These are phyloP conservation scores for Inga laurina DNA, from an alignment of 306 rosid species.

Conservation along the genomic window DNA sequence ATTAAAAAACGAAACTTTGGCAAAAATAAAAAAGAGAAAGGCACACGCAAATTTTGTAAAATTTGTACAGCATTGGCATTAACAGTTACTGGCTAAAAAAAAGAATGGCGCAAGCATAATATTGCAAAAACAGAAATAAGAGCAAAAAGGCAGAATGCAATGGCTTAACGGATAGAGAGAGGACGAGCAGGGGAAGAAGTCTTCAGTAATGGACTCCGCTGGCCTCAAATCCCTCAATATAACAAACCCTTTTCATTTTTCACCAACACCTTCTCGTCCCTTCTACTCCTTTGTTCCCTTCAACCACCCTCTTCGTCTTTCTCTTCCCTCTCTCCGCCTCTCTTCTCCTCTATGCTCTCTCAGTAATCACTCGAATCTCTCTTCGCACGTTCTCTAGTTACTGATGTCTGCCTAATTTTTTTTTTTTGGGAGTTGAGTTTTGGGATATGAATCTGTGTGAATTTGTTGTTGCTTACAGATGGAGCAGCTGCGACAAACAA, in stretches of 20 bases:
- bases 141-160: neutral
- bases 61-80: too few species aligned
- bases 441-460: neutral
- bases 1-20: too few species aligned
- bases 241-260: slow-evolving; percentile 36
- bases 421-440: neutral
- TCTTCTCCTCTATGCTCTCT: slow-evolving; percentile 40
- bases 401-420: neutral
- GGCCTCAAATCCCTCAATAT: slow-evolving; percentile 43
- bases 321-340: slow-evolving; percentile 43
- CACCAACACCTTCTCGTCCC: slow-evolving; percentile 39
- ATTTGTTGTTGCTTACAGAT: slow-evolving; percentile 26
- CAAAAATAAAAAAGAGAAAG: too few species aligned
- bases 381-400: neutral
- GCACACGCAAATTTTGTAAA: too few species aligned
- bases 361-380: slow-evolving; percentile 31
- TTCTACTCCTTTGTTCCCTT: slow-evolving; percentile 34
- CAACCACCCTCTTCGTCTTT: slow-evolving; percentile 36
- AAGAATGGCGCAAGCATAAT: too few species aligned
- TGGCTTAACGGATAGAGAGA: neutral
- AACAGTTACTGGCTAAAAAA: too few species aligned
- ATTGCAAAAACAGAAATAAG: neutral
- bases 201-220: slow-evolving; percentile 40
- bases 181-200: neutral
- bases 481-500: slow-evolving; percentile 48